Base-by-base conservation (phyloP, 2,329 filamentous ascomycete species). In the Trichoderma asperellum region DNA sequence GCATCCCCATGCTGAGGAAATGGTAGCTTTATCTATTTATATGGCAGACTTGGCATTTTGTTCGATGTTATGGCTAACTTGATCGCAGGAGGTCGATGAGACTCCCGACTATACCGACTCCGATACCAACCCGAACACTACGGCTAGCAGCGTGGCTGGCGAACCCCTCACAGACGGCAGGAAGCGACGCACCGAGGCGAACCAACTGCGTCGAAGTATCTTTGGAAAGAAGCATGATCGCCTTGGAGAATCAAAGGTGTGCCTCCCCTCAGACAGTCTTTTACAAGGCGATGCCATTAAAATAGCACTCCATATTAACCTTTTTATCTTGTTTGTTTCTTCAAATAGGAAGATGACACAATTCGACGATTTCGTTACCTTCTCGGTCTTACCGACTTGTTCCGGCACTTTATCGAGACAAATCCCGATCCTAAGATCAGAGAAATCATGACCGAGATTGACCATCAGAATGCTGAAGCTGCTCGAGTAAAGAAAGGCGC, bases 361-460 rank as follows among this genome's bases (percentile, higher is more conserved):
- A 93, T 98, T 77, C 89, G 95, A 74, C 88, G 96, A 78, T 99
- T 99, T 79, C 91, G 94, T 72, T 99, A 99, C 79, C 87, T 99
- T 1, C 87, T 99, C 16, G 96, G 96, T 32, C 85, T 99, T 64
- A 99, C 96, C 18, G 96, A 99, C 77, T 86, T 99, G 24, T 99
- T 99, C 84, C 93, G 96, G 73, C 96, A 99, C 82, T 99, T 99
- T 80, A 99, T 99, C 82, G 94, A 98, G 78, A 93, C 94, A 10
- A 99, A 97, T 77, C 95, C 94, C 5, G 94, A 99, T 77, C 95
- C 96, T 18, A 93, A 92, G 75, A 96, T 98, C 76, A 92, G 95
- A 75, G 92, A 97, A 70, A 93, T 97, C 74, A 96, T 98, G 87
- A 87, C 88, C 62, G 93, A 97, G 80, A 97, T 98, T 76, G 96